A percentile compares a stretch with the other conserved stretches of the same genome.
These are phyloP conservation scores for Tritrichomonas foetus DNA, from an alignment of 208 protist species.

Conservation along the genomic window DNA sequence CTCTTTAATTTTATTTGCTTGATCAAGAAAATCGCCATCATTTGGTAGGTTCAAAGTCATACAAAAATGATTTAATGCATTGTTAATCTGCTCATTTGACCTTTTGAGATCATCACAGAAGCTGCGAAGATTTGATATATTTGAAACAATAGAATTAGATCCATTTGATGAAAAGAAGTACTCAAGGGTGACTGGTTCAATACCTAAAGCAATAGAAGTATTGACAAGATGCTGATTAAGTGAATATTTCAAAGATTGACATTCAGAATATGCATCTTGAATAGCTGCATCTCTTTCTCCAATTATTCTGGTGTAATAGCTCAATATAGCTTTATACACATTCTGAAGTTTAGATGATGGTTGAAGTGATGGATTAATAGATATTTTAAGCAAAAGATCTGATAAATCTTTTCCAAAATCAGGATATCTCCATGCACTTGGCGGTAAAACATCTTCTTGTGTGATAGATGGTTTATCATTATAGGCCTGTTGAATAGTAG, in stretches of 20 bases:
- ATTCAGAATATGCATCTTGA: background rate
- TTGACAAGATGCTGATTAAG: background rate
- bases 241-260: background rate
- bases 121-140: too few relatives aligned
- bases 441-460: background rate
- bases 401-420: background rate
- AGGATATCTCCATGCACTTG: background rate
- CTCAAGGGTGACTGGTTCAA: background rate
- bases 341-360: background rate
- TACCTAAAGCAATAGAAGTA: background rate
- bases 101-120: too few relatives aligned
- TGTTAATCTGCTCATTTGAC: too few relatives aligned
- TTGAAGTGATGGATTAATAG: background rate
- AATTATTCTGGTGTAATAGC: background rate
- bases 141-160: too few relatives aligned
- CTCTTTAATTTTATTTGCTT: too few relatives aligned
- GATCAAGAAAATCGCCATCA: too few relatives aligned
- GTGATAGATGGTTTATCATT: background rate
- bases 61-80: too few relatives aligned
- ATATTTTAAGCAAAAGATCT: background rate
- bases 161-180: background rate
- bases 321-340: background rate
- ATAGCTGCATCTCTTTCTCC: background rate
- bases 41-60: too few relatives aligned
- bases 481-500: too few relatives aligned